phyloP scores from a whole-genome alignment of 2,329 filamentous ascomycete genomes.

The Cytospora piceae region DNA sequence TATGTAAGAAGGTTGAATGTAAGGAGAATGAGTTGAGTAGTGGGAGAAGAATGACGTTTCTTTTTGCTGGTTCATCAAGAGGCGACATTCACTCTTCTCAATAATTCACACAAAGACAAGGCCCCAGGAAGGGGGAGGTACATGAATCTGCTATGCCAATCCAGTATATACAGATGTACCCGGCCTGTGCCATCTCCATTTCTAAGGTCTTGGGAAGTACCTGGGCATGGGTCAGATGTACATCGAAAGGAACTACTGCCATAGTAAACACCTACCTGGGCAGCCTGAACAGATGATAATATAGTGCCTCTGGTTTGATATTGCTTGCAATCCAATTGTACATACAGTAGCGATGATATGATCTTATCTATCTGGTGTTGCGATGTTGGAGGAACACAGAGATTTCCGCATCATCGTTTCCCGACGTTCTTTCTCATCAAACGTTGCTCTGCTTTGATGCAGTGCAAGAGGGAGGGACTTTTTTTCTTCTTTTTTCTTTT shows the following conservation, averaged over 20 bases:
- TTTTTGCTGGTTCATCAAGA: conserved; percentile 14
- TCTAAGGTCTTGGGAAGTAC: not conserved
- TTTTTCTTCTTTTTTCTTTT: too few relatives aligned
- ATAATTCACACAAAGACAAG: conserved; percentile 13
- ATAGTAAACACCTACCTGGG: too few relatives aligned
- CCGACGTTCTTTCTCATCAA: too few relatives aligned
- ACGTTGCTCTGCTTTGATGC: not conserved
- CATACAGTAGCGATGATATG: not conserved
- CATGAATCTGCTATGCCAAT: not conserved
- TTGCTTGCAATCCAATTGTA: not conserved
- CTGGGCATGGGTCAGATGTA: not conserved
- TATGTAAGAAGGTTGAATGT: not conserved
- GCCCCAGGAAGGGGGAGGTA: conserved; percentile 4
- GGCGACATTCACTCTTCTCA: conserved; percentile 15
- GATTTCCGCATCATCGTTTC: not conserved
- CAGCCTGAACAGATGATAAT: too few relatives aligned
- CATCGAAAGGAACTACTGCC: not conserved
- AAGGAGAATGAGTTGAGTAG: conserved; percentile 1
- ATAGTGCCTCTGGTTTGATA: too few relatives aligned
- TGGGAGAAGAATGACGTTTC: conserved; percentile 20
- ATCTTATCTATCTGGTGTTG: not conserved
- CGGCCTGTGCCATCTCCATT: not conserved
- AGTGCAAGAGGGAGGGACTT: too few relatives aligned
- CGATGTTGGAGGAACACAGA: not conserved
- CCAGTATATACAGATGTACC: not conserved